phyloP scores from a whole-genome alignment of 2,329 filamentous ascomycete species.

The Calycina marina region DNA sequence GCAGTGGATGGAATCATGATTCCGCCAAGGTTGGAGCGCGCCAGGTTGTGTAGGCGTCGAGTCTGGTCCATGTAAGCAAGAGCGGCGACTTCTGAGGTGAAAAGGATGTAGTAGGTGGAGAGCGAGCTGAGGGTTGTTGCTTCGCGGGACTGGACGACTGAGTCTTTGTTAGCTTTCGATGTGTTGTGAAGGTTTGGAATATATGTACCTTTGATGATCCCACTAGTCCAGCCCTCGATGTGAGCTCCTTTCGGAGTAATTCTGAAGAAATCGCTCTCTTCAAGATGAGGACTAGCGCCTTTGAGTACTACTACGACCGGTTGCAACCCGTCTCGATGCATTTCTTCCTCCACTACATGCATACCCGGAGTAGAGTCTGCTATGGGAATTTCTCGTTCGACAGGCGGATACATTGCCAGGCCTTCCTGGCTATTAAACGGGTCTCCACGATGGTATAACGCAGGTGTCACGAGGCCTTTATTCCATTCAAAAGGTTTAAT shows the following conservation, averaged over 20 bases:
- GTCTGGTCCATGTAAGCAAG: conserved; percentile 43
- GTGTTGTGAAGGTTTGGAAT: neutral
- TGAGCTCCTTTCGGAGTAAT: conserved; percentile 46
- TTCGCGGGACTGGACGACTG: conserved; percentile 46
- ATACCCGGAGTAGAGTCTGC: too few species aligned
- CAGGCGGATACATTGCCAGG: too few species aligned
- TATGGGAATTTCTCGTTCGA: too few species aligned
- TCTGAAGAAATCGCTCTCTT: conserved; percentile 56
- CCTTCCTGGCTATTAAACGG: too few species aligned
- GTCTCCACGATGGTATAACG: too few species aligned
- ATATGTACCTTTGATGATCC: conserved; percentile 39
- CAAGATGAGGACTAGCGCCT: conserved; percentile 42
- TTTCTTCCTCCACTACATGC: too few species aligned
- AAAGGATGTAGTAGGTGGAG: conserved; percentile 56
- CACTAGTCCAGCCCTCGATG: conserved; percentile 52
- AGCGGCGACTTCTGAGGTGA: conserved; percentile 44
- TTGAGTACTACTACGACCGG: too few species aligned
- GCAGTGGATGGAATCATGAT: too few species aligned
- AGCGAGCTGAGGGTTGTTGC: conserved; percentile 45
- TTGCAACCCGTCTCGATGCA: too few species aligned
- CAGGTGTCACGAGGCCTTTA: conserved; percentile 1
- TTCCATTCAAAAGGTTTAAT: conserved; percentile 18
- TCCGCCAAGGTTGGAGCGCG: too few species aligned
- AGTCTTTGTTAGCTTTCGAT: conserved; percentile 1
- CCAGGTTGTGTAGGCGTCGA: conserved; percentile 33